phyloP scores from a whole-genome alignment of 1,139 yeast genomes.

The Scheffersomyces titani region DNA sequence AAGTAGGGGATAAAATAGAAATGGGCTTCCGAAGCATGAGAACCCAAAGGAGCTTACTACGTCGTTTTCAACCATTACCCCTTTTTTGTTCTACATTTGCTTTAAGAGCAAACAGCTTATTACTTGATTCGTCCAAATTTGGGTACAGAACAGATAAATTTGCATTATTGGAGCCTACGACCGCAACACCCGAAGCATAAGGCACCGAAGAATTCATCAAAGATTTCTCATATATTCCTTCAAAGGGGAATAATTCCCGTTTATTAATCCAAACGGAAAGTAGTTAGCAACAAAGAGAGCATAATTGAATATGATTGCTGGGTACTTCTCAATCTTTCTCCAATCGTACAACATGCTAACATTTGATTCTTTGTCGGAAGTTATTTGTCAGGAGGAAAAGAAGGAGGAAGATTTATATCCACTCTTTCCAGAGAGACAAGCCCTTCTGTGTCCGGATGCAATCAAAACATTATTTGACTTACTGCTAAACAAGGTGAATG shows the following conservation, averaged over 20 bases:
- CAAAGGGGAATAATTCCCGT: neutral
- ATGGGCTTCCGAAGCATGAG: neutral
- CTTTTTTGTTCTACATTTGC: slow-evolving; percentile 2
- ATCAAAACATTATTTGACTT: neutral
- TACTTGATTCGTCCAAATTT: neutral
- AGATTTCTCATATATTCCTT: neutral
- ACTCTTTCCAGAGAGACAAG: neutral
- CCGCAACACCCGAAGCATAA: neutral
- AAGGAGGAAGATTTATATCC: neutral
- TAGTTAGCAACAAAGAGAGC: neutral
- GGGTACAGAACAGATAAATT: neutral
- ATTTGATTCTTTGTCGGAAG: neutral
- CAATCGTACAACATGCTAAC: neutral
- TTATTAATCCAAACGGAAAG: neutral
- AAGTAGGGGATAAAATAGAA: neutral
- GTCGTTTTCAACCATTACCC: neutral
- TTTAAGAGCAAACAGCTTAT: slow-evolving; percentile 10
- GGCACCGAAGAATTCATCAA: neutral
- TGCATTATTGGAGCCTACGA: neutral
- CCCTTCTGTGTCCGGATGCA: neutral
- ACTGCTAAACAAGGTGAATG: neutral
- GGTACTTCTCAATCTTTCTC: neutral
- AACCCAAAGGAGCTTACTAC: neutral
- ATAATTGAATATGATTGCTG: neutral
- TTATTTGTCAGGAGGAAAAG: neutral